Base-by-base conservation (phyloP, 108 stramenopile species). In the Cyclotella atomus region DNA sequence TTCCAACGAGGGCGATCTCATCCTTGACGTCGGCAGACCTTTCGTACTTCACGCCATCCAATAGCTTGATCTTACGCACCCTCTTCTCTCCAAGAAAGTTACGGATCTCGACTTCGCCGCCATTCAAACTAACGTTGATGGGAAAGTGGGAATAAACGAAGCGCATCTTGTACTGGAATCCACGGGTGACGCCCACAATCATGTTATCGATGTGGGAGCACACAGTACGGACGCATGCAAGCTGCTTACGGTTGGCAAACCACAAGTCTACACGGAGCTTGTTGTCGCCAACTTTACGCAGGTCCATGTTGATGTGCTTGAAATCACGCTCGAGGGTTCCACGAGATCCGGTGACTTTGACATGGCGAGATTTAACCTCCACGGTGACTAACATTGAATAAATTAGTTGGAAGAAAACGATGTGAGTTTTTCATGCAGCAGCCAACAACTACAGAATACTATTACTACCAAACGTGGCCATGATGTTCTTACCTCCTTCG, bases 141-240 rank as follows among this genome's bases (percentile, higher is more conserved):
- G 99, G 99, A 86, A 99, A 99, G 83, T 99, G 99, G 66, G 92
- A 91, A 85, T 99, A 99, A 28, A 97, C 98, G 81, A 98, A 97
- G 73, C 99, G 96, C 98, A 99, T 97, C 92, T 98, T 99, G 96
- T 99, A 99, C 34, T 87, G 38, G 91, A 96, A 99, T 64, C 99
- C 99, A 74, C 93, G 95, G 54, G 97, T 98, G 59, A 99, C 98
- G 74, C 99, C 99, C 8, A 95, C 92, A 44, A 99, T 87, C 98
- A 99, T 97, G 95, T 99, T 99, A 41, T 98, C 93, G 41, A 99
- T 96, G 96, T 99, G 98, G 45, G 97, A 94, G 93, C 93, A 94
- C 60, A 99, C 88, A 53, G 98, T 98, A 61, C 99, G 96, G 59
- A 97, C 95, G 79, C 93, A 91, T 24, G 98, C 97, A 41, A 97